Evolutionary conservation across 768 basidiomycete genomes (phyloP).

Genomic region (Termitomyces bulborhizus): DNA sequence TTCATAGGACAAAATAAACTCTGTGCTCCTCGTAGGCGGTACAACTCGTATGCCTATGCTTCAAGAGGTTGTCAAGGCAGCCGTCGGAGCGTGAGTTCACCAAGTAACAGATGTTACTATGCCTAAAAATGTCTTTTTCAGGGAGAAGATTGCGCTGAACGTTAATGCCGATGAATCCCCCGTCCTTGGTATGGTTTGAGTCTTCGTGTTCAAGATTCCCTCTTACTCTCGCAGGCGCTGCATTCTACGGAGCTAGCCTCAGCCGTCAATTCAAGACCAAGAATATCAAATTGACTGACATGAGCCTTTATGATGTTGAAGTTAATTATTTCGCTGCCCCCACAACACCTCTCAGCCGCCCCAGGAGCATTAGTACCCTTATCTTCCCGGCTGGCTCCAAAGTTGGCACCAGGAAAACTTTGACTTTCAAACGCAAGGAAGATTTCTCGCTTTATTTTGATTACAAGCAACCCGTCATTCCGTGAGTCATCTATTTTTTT

Average conservation of each 20-base stretch:
- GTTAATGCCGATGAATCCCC: slow-evolving; percentile 97
- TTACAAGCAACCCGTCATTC: slow-evolving; percentile 61
- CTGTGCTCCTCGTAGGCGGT: slow-evolving; percentile 92
- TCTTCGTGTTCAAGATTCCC: neutral
- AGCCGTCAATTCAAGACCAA: slow-evolving; percentile 95
- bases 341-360: slow-evolving; percentile 38
- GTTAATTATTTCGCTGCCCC: slow-evolving; percentile 68
- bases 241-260: slow-evolving; percentile 83
- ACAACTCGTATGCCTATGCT: slow-evolving; percentile 89
- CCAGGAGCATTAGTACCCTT: slow-evolving; percentile 66
- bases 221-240: slow-evolving; percentile 48
- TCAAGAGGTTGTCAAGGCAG: slow-evolving; percentile 68
- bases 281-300: slow-evolving; percentile 79
- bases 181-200: slow-evolving; percentile 56
- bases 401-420: slow-evolving; percentile 74
- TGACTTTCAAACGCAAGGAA: slow-evolving; percentile 80
- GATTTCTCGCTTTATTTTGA: slow-evolving; percentile 77
- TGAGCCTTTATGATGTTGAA: slow-evolving; percentile 68
- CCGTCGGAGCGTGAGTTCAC: slow-evolving; percentile 68
- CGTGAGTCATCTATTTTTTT: slow-evolving; percentile 36
- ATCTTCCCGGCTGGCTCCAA: slow-evolving; percentile 79
- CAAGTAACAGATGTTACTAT: neutral
- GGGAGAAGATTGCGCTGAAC: slow-evolving; percentile 84
- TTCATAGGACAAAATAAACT: slow-evolving; percentile 70
- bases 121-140: slow-evolving; percentile 15